phyloP scores from a whole-genome alignment of 169 alveolate species.

The Cryptosporidium ryanae region DNA sequence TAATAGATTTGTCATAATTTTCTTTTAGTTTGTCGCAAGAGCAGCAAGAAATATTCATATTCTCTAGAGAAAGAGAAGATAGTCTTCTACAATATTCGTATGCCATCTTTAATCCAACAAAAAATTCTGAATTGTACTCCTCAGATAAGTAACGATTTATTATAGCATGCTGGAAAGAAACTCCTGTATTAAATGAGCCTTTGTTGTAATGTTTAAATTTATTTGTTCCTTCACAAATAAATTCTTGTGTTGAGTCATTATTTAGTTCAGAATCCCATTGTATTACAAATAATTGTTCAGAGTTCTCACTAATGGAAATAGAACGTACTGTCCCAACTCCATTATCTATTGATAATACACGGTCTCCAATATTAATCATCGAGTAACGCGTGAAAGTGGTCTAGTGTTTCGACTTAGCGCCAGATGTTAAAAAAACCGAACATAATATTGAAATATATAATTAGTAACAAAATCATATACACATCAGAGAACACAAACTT shows the following conservation, averaged over 20 bases:
- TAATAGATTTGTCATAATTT: background rate
- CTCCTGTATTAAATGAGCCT: conserved; percentile 22
- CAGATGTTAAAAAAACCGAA: too few species aligned
- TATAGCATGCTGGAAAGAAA: conserved; percentile 60
- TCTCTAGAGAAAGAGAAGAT: conserved; percentile 33
- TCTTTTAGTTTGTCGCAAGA: conserved; percentile 1
- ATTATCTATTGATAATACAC: conserved; percentile 1
- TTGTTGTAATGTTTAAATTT: background rate
- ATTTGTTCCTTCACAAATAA: background rate
- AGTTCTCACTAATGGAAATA: background rate
- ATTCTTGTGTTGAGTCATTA: background rate
- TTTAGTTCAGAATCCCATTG: conserved; percentile 9
- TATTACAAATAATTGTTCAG: conserved; percentile 9
- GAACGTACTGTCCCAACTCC: conserved; percentile 32
- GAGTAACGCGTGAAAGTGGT: too few species aligned
- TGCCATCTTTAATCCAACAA: conserved; percentile 27
- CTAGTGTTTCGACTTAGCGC: too few species aligned
- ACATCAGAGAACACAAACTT: too few species aligned
- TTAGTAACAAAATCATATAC: too few species aligned
- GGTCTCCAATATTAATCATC: conserved; percentile 5
- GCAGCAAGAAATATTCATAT: conserved; percentile 29
- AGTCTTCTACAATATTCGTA: conserved; percentile 50
- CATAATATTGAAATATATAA: too few species aligned
- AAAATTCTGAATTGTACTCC: conserved; percentile 9
- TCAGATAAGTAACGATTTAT: conserved; percentile 27